Base-by-base conservation (phyloP, 179 eudicot species). In the Vitellaria paradoxa region DNA sequence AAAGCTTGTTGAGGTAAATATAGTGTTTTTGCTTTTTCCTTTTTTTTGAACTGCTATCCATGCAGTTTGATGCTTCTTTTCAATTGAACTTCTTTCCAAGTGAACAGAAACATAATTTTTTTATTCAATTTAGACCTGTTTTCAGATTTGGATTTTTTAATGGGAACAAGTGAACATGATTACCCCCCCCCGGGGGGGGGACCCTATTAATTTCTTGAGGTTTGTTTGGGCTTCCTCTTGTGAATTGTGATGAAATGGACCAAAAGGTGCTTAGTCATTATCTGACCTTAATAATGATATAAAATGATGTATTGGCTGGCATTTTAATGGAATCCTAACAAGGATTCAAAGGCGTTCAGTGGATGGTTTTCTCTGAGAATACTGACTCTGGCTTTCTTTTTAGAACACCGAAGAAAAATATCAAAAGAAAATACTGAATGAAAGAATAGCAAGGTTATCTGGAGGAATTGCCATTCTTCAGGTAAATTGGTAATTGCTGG, bases 381-480 rank as follows among this genome's bases (percentile, higher is more conserved):
- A 75, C 61, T 74, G 49, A 46, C 49, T 62, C 40, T 63, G 9
- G 56, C 52, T 66, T 68, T 65, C 74, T 65, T 70, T 80, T 63
- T 82, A 90, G 91, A 89, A 87, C 78, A 87, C 89, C 0, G 85
- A 81, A 72, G 91, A 89, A 78, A 85, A 79, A 1, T 88, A 84
- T 78, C 86, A 86, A 12, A 90, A 89, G 88, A 87, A 90, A 73
- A 81, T 87, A 73, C 74, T 89, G 78, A 86, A 88, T 42, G 94
- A 90, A 79, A 76, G 91, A 71, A 87, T 86, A 77, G 89, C 92
- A 14, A 80, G 87, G 55, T 64, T 90, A 68, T 90, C 94, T 49
- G 88, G 91, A 1, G 86, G 92, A 9, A 86, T 90, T 23, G 94
- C 94, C 47, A 82, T 90, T 80, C 81, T 90, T 78, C 88, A 89